phyloP scores from a whole-genome alignment of 108 stramenopile genomes.

The Chaetoceros muelleri region DNA sequence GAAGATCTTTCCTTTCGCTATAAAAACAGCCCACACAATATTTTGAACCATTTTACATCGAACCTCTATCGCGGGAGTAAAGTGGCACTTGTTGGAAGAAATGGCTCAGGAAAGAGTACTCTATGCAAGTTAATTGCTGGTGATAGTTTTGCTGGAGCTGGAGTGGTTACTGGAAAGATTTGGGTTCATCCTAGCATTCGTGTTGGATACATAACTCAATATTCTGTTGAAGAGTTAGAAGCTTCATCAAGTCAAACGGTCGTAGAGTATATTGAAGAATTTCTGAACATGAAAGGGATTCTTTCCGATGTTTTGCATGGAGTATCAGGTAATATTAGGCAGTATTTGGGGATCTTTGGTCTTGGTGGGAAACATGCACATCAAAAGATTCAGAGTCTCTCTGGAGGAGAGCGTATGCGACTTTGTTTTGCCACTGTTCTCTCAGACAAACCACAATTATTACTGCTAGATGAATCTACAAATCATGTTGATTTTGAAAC shows the following conservation, averaged over 20 bases:
- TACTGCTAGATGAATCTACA: slow-evolving; percentile 70
- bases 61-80: slow-evolving; percentile 52
- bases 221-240: slow-evolving; percentile 81
- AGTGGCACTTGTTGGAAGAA: slow-evolving; percentile 79
- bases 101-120: slow-evolving; percentile 83
- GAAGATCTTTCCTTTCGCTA: slow-evolving; percentile 47
- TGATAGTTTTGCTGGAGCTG: slow-evolving; percentile 42
- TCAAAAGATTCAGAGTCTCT: slow-evolving; percentile 54
- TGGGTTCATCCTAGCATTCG: slow-evolving; percentile 56
- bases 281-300: slow-evolving; percentile 16
- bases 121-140: slow-evolving; percentile 74
- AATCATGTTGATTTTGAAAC: slow-evolving; percentile 91
- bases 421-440: slow-evolving; percentile 77
- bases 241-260: slow-evolving; percentile 56
- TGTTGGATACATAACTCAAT: slow-evolving; percentile 73
- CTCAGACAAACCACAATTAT: slow-evolving; percentile 58
- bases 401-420: slow-evolving; percentile 86
- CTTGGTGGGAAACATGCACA: slow-evolving; percentile 74
- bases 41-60: slow-evolving; percentile 30
- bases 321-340: slow-evolving; percentile 52
- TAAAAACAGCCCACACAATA: slow-evolving; percentile 2
- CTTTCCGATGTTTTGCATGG: too few species aligned
- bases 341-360: slow-evolving; percentile 83
- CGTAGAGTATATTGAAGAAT: slow-evolving; percentile 48
- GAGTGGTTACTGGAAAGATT: slow-evolving; percentile 34